A percentile compares a stretch with the other conserved stretches of the same genome.
These are phyloP conservation scores for Penicillium sclerotigenum DNA, from an alignment of 2,329 filamentous ascomycete genomes.

Conservation along the genomic window DNA sequence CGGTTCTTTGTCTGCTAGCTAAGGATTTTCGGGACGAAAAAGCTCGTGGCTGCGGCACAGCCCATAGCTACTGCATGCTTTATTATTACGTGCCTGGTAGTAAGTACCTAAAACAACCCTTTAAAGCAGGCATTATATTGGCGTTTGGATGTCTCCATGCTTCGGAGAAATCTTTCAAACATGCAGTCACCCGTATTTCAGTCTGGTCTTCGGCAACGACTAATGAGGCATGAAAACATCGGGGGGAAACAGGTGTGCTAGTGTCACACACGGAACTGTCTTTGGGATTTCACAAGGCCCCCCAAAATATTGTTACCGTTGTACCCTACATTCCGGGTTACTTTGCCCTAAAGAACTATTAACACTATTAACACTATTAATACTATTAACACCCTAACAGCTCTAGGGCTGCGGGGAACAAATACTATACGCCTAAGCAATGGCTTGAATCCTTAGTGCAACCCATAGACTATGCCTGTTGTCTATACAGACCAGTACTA, in stretches of 20 bases:
- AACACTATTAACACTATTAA: no score
- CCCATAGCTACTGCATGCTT: no score
- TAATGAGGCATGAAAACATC: background rate
- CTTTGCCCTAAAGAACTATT: background rate
- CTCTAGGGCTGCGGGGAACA: background rate
- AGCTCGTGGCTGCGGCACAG: background rate
- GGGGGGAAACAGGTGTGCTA: background rate
- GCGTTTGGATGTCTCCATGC: background rate
- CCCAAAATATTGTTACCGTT: background rate
- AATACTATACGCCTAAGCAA: background rate
- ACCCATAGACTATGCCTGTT: background rate
- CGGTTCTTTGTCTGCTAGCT: background rate
- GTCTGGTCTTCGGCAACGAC: background rate
- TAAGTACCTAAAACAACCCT: background rate
- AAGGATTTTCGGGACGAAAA: background rate
- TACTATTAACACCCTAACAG: background rate
- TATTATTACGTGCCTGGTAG: background rate
- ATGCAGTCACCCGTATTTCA: slow-evolving; percentile 1
- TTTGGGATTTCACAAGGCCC: background rate
- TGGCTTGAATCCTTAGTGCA: background rate
- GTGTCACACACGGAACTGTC: background rate
- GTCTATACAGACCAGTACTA: background rate
- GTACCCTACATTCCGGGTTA: background rate
- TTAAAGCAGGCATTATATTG: background rate
- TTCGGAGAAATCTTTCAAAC: background rate